A percentile compares a stretch with the other conserved stretches of the same genome.
Evolutionary conservation across 495 filamentous ascomycete genomes (phyloP).

Genomic region (Tuber microsphaerosporum): DNA sequence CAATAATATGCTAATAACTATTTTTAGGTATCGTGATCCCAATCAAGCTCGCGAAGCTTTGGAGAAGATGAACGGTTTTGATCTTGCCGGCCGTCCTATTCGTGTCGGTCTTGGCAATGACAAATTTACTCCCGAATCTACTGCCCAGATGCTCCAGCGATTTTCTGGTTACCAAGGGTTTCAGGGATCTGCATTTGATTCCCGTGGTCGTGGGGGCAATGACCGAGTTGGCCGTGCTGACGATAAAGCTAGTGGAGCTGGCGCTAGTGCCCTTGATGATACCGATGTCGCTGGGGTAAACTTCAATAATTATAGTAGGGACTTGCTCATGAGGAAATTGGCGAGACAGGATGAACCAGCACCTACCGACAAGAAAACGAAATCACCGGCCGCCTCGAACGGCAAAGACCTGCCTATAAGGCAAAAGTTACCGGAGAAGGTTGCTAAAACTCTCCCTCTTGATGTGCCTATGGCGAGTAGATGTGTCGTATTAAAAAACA

Average conservation of each 20-base stretch:
- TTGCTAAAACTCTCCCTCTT: conserved; percentile 74
- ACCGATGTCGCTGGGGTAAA: conserved; percentile 97
- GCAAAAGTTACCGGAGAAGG: conserved; percentile 60
- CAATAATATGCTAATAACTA: conserved; percentile 40
- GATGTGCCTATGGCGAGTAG: conserved; percentile 89
- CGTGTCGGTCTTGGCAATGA: conserved; percentile 99
- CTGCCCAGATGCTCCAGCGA: conserved; percentile 79
- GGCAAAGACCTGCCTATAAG: conserved; percentile 47
- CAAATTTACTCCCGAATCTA: conserved; percentile 99
- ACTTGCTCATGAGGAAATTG: conserved; percentile 95
- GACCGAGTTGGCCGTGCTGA: conserved; percentile 87
- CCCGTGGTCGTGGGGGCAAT: conserved; percentile 69
- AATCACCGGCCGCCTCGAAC: conserved; percentile 42
- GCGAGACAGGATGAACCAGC: conserved; percentile 86
- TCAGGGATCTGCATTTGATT: conserved; percentile 90
- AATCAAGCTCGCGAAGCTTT: conserved; percentile 85
- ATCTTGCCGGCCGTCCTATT: conserved; percentile 93
- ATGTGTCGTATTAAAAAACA: conserved; percentile 88
- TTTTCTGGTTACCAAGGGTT: conserved; percentile 72
- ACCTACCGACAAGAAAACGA: conserved; percentile 45
- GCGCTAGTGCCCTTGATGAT: conserved; percentile 93
- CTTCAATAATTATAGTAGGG: conserved; percentile 97
- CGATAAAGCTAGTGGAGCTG: conserved; percentile 72
- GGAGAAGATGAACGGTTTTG: conserved; percentile 99
- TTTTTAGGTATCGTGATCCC: conserved; percentile 76